phyloP scores from a whole-genome alignment of 169 alveolate genomes.

The Eimeria sp. region DNA sequence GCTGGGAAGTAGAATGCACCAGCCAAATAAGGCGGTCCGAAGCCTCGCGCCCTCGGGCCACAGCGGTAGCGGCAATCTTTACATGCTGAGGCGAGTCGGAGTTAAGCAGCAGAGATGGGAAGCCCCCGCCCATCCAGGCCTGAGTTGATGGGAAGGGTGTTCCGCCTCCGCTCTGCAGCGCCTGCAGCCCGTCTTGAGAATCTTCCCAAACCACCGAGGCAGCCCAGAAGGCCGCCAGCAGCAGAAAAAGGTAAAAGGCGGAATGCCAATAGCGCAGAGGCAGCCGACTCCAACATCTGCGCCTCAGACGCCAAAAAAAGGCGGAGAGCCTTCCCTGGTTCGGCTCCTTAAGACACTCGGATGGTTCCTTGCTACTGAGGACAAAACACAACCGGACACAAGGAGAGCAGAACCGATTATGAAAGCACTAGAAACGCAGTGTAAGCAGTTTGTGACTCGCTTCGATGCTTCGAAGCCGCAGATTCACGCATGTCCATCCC shows the following conservation, averaged over 20 bases:
- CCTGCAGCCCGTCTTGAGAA: conserved; percentile 52
- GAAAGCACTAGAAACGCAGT: background rate
- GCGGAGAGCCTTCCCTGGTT: conserved; percentile 6
- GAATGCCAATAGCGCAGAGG: conserved; percentile 73
- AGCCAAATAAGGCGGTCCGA: conserved; percentile 56
- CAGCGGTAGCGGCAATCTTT: conserved; percentile 62
- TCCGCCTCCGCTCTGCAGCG: conserved; percentile 50
- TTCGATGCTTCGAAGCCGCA: background rate
- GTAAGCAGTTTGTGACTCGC: background rate
- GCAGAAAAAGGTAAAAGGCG: conserved; percentile 32
- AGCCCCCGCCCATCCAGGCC: conserved; percentile 40
- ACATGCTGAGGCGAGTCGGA: conserved; percentile 66
- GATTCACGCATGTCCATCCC: background rate
- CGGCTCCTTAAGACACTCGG: background rate
- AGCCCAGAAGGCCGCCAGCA: conserved; percentile 65
- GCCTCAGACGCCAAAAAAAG: background rate
- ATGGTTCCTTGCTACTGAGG: background rate
- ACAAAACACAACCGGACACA: background rate
- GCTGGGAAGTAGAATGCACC: conserved; percentile 40
- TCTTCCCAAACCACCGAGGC: conserved; percentile 64
- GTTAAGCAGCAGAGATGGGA: conserved; percentile 40
- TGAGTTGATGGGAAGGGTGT: background rate
- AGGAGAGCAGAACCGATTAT: background rate
- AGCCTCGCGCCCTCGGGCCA: conserved; percentile 55
- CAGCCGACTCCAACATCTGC: conserved; percentile 53